Conservation (phyloP, 2,329 filamentous ascomycete species). For the Berkeleyomyces rouxiae region DNA sequence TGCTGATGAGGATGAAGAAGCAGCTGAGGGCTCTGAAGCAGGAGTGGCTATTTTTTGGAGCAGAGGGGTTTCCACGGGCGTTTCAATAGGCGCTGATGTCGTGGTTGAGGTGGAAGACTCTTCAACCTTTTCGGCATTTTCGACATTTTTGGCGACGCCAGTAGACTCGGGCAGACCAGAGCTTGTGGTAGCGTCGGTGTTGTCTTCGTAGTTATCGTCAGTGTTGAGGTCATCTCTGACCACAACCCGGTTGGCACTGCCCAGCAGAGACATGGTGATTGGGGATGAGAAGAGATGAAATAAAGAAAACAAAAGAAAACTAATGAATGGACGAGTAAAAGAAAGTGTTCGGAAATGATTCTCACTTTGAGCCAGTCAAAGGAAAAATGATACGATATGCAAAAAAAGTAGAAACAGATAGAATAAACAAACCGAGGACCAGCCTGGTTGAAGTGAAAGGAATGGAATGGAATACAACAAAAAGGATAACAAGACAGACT, state of each 20-base stretch:
- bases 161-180: neutral
- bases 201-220: neutral
- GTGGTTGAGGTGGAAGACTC: neutral
- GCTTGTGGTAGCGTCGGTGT: neutral
- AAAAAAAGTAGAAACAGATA: neutral
- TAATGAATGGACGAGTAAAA: neutral
- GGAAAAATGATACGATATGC: neutral
- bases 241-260: neutral
- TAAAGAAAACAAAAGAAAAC: neutral
- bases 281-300: neutral
- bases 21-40: neutral
- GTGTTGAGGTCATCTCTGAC: neutral
- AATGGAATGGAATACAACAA: neutral
- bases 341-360: neutral
- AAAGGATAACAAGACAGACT: neutral
- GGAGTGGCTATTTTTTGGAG: neutral
- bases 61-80: neutral
- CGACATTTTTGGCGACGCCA: conserved; percentile 4
- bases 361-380: too few relatives aligned
- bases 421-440: neutral
- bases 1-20: neutral
- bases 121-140: conserved; percentile 1
- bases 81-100: neutral
- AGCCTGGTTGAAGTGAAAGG: neutral
- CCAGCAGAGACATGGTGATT: conserved; percentile 4